A percentile compares a stretch with the other conserved stretches of the same genome.
Evolutionary conservation across 352 stramenopile species (phyloP).

Genomic region (Phytophthora pistaciae): DNA sequence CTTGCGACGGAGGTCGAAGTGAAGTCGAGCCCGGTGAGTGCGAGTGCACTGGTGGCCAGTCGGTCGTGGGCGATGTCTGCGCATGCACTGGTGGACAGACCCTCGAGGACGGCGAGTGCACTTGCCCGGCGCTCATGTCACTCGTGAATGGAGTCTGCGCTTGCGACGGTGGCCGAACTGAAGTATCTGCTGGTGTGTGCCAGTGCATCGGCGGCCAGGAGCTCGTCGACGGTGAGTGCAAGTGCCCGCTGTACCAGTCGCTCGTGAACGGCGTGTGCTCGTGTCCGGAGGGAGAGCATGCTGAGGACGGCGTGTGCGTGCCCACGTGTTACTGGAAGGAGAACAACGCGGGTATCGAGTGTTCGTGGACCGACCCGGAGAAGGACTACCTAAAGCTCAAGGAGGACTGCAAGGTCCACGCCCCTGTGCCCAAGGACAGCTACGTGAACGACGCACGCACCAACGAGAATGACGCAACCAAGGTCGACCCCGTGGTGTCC

Average conservation of each 20-base stretch:
- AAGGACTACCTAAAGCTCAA: conserved; percentile 6
- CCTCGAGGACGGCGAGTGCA: not conserved
- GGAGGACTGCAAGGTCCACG: conserved; percentile 11
- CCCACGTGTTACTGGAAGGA: conserved; percentile 21
- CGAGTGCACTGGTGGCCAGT: not conserved
- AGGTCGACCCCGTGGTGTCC: conserved; percentile 9
- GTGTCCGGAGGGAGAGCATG: not conserved
- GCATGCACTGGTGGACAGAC: conserved; percentile 3
- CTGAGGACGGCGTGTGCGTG: not conserved
- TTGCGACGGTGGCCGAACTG: not conserved
- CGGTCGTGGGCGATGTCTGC: conserved; percentile 1
- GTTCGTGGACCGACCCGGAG: not conserved
- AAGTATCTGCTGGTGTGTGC: not conserved
- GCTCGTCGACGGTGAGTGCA: not conserved
- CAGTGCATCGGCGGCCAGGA: not conserved
- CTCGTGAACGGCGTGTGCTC: not conserved
- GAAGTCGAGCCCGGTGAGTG: not conserved
- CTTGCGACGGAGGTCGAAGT: not conserved
- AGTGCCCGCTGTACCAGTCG: not conserved
- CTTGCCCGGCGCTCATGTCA: not conserved
- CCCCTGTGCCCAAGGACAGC: conserved; percentile 27
- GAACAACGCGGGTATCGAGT: conserved; percentile 10
- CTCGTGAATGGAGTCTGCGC: not conserved
- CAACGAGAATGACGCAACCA: conserved; percentile 16
- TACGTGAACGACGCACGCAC: conserved; percentile 29